A percentile compares a stretch with the other conserved stretches of the same genome.
Conservation (phyloP, 1,284 basidiomycete genomes). For the Cutaneotrichosporon daszewskae region DNA sequence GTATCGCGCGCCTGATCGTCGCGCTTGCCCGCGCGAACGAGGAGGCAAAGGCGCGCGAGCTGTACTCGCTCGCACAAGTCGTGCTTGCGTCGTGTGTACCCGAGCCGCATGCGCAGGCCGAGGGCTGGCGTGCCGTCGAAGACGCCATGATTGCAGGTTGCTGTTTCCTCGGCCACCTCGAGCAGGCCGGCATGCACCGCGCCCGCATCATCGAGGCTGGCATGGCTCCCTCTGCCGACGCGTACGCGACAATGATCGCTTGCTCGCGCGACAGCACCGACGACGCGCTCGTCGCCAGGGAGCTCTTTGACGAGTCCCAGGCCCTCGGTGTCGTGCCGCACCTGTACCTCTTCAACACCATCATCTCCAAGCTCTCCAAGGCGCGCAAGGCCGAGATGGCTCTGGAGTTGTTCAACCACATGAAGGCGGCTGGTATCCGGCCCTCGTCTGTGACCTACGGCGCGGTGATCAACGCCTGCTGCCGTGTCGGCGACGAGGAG, state of each 20-base stretch:
- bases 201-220: slow-evolving; percentile 70
- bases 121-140: slow-evolving; percentile 72
- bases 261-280: slow-evolving; percentile 87
- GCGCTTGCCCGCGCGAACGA: slow-evolving; percentile 61
- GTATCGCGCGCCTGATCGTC: slow-evolving; percentile 62
- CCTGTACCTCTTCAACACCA: slow-evolving; percentile 87
- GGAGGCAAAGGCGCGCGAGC: slow-evolving; percentile 57
- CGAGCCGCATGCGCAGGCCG: slow-evolving; percentile 38
- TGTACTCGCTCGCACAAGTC: slow-evolving; percentile 67
- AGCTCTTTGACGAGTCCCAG: slow-evolving; percentile 75
- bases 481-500: slow-evolving; percentile 80
- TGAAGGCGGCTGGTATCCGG: slow-evolving; percentile 55
- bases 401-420: slow-evolving; percentile 76
- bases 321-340: slow-evolving; percentile 66
- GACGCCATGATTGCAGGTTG: slow-evolving; percentile 80
- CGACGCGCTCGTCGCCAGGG: slow-evolving; percentile 77
- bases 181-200: slow-evolving; percentile 74
- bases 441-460: slow-evolving; percentile 92
- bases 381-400: slow-evolving; percentile 86
- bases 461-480: slow-evolving; percentile 85
- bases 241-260: slow-evolving; percentile 83
- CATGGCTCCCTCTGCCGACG: slow-evolving; percentile 73
- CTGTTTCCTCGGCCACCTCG: slow-evolving; percentile 71
- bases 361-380: slow-evolving; percentile 88
- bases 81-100: slow-evolving; percentile 50